A percentile compares a stretch with the other conserved stretches of the same genome.
phyloP scores from a whole-genome alignment of 2,329 filamentous ascomycete species.

The Ceratocystis alfenasii region DNA sequence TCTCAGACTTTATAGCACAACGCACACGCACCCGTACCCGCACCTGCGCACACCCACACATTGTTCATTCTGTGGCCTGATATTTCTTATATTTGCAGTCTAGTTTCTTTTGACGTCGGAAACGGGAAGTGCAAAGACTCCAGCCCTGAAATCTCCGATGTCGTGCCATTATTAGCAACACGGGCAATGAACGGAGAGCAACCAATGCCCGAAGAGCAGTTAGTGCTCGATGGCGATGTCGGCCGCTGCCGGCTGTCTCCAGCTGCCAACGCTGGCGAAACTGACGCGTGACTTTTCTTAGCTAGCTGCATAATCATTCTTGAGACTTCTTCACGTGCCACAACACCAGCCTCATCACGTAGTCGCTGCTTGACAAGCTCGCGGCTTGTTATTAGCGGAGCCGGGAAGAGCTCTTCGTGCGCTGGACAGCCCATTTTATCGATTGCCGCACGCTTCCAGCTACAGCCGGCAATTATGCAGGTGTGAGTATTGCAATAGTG shows the following conservation, averaged over 20 bases:
- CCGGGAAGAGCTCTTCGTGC: slow-evolving; percentile 10
- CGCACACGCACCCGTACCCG: no score
- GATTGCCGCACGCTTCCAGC: background rate
- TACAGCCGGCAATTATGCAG: slow-evolving; percentile 5
- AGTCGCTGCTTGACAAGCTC: slow-evolving; percentile 4
- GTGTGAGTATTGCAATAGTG: slow-evolving; percentile 9
- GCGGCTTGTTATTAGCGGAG: slow-evolving; percentile 10
- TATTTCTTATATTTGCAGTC: background rate
- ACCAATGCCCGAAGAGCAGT: background rate
- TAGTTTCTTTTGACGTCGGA: background rate
- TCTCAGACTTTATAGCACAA: background rate
- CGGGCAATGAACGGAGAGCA: slow-evolving; percentile 15
- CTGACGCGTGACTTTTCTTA: background rate
- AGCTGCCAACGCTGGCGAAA: background rate
- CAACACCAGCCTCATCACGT: background rate
- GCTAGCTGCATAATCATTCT: background rate
- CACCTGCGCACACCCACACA: background rate
- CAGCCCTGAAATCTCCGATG: slow-evolving; percentile 4
- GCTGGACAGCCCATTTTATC: slow-evolving; percentile 6
- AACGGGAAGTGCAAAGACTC: background rate
- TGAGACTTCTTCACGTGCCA: background rate
- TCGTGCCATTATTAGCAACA: background rate
- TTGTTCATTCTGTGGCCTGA: background rate
- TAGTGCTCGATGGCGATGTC: background rate
- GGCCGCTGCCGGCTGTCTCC: background rate